Percentiles rank a stretch among this genome's conserved stretches.
Evolutionary conservation across 208 protist species (phyloP).

Genomic region (Phytomonas sp.): DNA sequence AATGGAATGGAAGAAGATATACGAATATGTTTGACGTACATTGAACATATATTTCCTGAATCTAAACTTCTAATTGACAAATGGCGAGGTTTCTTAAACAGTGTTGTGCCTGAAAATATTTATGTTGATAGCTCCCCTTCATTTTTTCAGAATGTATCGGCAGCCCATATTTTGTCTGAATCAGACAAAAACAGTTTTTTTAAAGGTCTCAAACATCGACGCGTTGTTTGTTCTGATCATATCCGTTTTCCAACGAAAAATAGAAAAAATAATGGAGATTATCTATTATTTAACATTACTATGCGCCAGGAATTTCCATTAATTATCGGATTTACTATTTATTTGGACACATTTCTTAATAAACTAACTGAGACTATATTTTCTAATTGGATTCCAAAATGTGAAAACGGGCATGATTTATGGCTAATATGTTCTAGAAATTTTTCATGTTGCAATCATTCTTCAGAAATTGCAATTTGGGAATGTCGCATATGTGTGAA

Average conservation of each 20-base stretch:
- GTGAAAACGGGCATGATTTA: slow-evolving; percentile 53
- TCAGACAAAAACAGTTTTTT: slow-evolving; percentile 8
- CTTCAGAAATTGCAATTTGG: slow-evolving; percentile 51
- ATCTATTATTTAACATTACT: slow-evolving; percentile 18
- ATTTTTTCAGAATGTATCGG: slow-evolving; percentile 23
- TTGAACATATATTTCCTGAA: slow-evolving; percentile 20
- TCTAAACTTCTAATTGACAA: slow-evolving; percentile 16
- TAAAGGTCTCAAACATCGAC: slow-evolving; percentile 1
- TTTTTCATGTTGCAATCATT: slow-evolving; percentile 50
- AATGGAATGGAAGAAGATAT: slow-evolving; percentile 14
- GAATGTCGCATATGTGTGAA: slow-evolving; percentile 69
- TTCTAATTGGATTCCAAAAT: slow-evolving; percentile 47
- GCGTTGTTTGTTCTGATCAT: slow-evolving; percentile 3
- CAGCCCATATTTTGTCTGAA: slow-evolving; percentile 33
- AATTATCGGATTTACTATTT: slow-evolving; percentile 30
- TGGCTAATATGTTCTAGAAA: slow-evolving; percentile 46
- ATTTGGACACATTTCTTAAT: slow-evolving; percentile 39
- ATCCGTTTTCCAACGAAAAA: slow-evolving; percentile 33
- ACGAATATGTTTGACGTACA: slow-evolving; percentile 16
- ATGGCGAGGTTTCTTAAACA: slow-evolving; percentile 15
- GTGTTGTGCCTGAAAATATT: background rate
- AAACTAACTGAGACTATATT: slow-evolving; percentile 41
- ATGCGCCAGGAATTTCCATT: slow-evolving; percentile 61
- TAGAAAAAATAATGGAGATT: slow-evolving; percentile 21
- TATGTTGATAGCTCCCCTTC: background rate